Percentiles rank a stretch among this genome's conserved stretches.
Evolutionary conservation across 2,329 filamentous ascomycete species (phyloP).

Genomic region (Cercospora nicotianae): DNA sequence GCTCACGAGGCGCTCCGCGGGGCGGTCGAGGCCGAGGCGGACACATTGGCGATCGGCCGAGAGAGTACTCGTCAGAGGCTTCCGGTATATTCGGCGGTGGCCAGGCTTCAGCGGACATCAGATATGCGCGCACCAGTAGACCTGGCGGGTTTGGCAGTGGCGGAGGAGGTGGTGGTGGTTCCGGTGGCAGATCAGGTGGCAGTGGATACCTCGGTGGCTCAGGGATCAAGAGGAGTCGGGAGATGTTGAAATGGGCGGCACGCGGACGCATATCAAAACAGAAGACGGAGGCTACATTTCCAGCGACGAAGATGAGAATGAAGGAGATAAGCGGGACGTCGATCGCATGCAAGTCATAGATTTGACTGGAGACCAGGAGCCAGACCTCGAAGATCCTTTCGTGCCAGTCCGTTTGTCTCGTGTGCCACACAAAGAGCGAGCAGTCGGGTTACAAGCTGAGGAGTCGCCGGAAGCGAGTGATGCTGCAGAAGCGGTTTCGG

Average conservation of each 20-base stretch:
- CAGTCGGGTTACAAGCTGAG: conserved; percentile 48
- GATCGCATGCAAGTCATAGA: conserved; percentile 59
- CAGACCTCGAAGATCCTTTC: conserved; percentile 38
- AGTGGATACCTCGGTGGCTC: conserved; percentile 30
- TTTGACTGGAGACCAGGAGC: conserved; percentile 50
- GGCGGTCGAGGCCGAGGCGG: conserved; percentile 44
- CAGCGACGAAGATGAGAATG: conserved; percentile 52
- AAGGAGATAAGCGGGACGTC: conserved; percentile 53
- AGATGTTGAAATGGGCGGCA: conserved; percentile 26
- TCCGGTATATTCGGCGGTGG: conserved; percentile 47
- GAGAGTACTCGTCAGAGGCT: conserved; percentile 31
- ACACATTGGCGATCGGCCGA: conserved; percentile 42
- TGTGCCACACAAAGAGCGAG: conserved; percentile 57
- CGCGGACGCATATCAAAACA: conserved; percentile 28
- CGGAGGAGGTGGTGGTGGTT: conserved; percentile 20
- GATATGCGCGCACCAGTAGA: conserved; percentile 20
- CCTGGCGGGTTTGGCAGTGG: conserved; percentile 12
- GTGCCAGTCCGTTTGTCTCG: conserved; percentile 58
- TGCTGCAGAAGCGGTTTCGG: conserved; percentile 18
- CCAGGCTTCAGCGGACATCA: conserved; percentile 27
- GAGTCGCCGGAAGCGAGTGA: conserved; percentile 31
- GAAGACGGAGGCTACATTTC: conserved; percentile 47
- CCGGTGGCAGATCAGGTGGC: conserved; percentile 22
- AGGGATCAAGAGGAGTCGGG: conserved; percentile 40
- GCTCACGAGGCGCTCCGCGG: conserved; percentile 17